These are phyloP conservation scores for Polygonum maritimum DNA, from an alignment of 148 eudicot genomes.

Conservation along the genomic window DNA sequence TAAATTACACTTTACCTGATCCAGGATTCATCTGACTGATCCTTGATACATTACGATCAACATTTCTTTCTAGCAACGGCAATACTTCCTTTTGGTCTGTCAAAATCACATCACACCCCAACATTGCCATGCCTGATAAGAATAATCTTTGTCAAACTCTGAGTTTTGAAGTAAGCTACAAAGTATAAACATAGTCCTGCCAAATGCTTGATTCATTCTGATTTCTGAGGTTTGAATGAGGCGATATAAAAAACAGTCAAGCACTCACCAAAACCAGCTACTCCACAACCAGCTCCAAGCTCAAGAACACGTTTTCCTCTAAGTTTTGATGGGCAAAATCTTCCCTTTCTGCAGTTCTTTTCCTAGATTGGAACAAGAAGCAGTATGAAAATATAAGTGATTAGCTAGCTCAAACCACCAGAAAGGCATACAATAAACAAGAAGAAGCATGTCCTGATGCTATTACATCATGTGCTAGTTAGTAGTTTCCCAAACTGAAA, in stretches of 20 bases:
- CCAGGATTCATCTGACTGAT: conserved; percentile 55
- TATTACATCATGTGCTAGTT: neutral
- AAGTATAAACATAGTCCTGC: neutral
- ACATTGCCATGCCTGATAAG: conserved; percentile 75
- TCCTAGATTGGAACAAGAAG: conserved; percentile 36
- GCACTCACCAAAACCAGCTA: conserved; percentile 85
- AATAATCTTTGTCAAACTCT: conserved; percentile 3
- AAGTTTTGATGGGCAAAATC: conserved; percentile 75
- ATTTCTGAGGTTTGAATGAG: neutral
- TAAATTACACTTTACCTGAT: conserved; percentile 27
- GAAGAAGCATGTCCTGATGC: neutral
- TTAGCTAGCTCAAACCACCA: neutral
- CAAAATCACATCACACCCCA: conserved; percentile 81
- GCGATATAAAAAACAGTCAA: conserved; percentile 12
- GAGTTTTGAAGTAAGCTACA: neutral
- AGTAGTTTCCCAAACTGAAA: neutral
- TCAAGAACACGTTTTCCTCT: conserved; percentile 86
- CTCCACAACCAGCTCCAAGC: conserved; percentile 99
- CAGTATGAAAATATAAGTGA: neutral
- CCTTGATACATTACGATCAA: conserved; percentile 69
- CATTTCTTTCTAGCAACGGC: conserved; percentile 76
- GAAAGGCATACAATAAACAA: neutral
- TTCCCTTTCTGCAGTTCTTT: conserved; percentile 83
- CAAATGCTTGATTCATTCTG: neutral
- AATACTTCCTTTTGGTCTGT: conserved; percentile 91